These are phyloP conservation scores for Alternaria novae-zelandiae DNA, from an alignment of 2,329 filamentous ascomycete species.

Conservation along the genomic window DNA sequence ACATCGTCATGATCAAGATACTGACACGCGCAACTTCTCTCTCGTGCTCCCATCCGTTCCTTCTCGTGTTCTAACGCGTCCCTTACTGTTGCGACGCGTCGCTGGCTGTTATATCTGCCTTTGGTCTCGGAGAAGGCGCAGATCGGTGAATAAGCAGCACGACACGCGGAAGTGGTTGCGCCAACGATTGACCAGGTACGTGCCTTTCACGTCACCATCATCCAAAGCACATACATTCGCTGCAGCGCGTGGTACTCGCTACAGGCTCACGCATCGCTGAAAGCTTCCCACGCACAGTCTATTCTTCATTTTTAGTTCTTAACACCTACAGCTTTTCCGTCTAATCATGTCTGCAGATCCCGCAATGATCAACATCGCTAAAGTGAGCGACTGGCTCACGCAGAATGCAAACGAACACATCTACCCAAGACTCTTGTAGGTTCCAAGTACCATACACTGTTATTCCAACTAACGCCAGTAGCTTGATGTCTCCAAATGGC, in stretches of 20 bases:
- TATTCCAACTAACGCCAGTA: slow-evolving; percentile 24
- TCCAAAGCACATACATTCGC: background rate
- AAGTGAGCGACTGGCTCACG: slow-evolving; percentile 53
- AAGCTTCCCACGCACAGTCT: background rate
- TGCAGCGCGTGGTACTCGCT: background rate
- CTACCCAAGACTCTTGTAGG: slow-evolving; percentile 54
- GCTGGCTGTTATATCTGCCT: background rate
- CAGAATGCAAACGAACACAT: slow-evolving; percentile 53
- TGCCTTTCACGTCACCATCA: slow-evolving; percentile 5
- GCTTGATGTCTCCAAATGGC: slow-evolving; percentile 59
- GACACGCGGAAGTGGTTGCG: slow-evolving; percentile 15
- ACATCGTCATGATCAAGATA: slow-evolving; percentile 18
- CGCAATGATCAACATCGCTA: slow-evolving; percentile 54
- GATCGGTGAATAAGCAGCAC: slow-evolving; percentile 8
- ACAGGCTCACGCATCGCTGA: background rate
- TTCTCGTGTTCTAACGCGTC: background rate
- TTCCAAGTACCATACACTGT: slow-evolving; percentile 1
- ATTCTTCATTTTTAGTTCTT: background rate
- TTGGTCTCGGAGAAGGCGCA: slow-evolving; percentile 1
- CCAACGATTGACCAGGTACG: slow-evolving; percentile 21
- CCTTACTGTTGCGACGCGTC: background rate
- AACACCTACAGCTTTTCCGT: background rate
- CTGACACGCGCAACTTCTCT: slow-evolving; percentile 5
- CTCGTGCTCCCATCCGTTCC: background rate
- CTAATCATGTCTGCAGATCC: slow-evolving; percentile 23